Evolutionary conservation across 2,329 filamentous ascomycete species (phyloP), one percentile per base, ranked within the genome.

Genomic region (Venturia nashicola): DNA sequence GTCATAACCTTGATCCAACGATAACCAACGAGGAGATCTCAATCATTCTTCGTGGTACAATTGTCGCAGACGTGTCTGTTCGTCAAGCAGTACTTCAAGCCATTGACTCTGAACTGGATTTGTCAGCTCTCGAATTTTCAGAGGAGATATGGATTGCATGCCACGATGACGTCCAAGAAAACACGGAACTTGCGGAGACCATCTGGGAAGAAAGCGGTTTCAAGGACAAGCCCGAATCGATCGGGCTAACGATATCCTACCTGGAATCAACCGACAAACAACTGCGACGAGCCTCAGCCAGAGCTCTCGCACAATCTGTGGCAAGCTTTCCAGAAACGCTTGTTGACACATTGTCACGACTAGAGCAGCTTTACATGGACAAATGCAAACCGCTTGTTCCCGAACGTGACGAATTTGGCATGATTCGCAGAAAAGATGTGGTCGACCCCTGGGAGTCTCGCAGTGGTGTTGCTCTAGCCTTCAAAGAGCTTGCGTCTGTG

Each of bases 131-230:
- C 42, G 83, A 86, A 39, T 94, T 91, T 71, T 94, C 89, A 3
- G 88, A 94, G 66, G 90, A 97, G 72, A 88, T 99, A 27, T 99
- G 91, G 91, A 81, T 99, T 51, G 90, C 90, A 54, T 93, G 87
- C 70, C 92, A 99, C 70, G 94, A 99, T 68, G 90, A 96, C 69
- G 85, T 91, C 23, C 85, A 88, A 54, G 92, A 97, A 72, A 97
- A 97, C 70, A 83, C 82, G 9, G 90, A 91, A 57, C 80, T 96
- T 62, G 93, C 89, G 7, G 83, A 82, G 61, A 89, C 93, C 14
- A 96, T 99, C 43, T 99, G 94, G 94, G 91, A 96, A 71, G 94
- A 97, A 71, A 96, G 93, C 72, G 88, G 85, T 8, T 88, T 97
- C 66, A 78, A 87, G 65, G 77, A 93, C 14, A 82, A 84, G 1